Evolutionary conservation across 352 stramenopile genomes (phyloP).

Genomic region (Phytophthora litchii): DNA sequence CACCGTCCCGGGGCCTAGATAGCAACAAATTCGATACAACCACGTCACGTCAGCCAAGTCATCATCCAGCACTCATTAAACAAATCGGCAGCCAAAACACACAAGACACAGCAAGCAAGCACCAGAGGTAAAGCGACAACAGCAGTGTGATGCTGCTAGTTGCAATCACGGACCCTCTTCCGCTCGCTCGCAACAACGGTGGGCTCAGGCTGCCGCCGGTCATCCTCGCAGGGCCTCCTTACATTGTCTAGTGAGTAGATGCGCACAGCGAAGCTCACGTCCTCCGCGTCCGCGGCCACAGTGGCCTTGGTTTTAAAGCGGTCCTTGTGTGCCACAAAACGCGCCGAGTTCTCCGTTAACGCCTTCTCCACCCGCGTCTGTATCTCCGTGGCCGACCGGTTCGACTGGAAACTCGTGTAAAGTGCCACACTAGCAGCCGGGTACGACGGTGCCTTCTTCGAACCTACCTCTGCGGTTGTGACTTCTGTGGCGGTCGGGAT

Average conservation of each 20-base stretch:
- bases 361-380: constrained; percentile 62
- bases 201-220: constrained; percentile 24
- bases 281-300: constrained; percentile 49
- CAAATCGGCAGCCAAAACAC: constrained; percentile 27
- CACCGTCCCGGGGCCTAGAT: constrained; percentile 52
- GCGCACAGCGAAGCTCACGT: constrained; percentile 59
- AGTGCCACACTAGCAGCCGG: constrained; percentile 62
- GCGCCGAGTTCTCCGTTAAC: constrained; percentile 52
- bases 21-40: constrained; percentile 30
- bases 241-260: constrained; percentile 80
- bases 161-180: constrained; percentile 19
- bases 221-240: constrained; percentile 39
- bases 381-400: constrained; percentile 47
- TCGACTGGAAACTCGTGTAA: constrained; percentile 81
- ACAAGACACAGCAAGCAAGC: constrained; percentile 30
- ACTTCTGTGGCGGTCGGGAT: constrained; percentile 18
- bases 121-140: constrained; percentile 31
- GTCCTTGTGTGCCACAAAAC: constrained; percentile 59
- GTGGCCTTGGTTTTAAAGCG: constrained; percentile 80
- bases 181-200: constrained; percentile 28
- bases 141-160: constrained; percentile 29
- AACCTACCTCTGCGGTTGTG: constrained; percentile 39
- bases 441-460: constrained; percentile 55
- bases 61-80: constrained; percentile 20
- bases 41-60: constrained; percentile 30